These are phyloP conservation scores for Phoma sp. DNA, from an alignment of 2,329 filamentous ascomycete genomes.

Conservation along the genomic window DNA sequence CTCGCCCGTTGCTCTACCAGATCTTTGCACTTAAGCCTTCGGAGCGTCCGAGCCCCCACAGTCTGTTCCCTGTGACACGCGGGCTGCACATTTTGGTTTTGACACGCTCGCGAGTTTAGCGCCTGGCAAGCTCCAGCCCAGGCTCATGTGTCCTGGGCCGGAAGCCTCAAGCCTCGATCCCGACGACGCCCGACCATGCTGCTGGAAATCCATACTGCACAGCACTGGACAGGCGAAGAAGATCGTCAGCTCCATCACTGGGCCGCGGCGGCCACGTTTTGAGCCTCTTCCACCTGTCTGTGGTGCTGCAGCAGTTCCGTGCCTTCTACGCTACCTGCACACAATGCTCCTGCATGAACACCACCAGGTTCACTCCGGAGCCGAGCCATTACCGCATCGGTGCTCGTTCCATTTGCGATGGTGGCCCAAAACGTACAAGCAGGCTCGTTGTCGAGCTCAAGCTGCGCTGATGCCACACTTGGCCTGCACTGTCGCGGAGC, in stretches of 20 bases:
- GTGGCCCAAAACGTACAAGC: constrained; percentile 2
- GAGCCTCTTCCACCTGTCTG: constrained; percentile 8
- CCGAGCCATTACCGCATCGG: constrained; percentile 18
- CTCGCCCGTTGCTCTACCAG: constrained; percentile 25
- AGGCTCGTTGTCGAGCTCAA: constrained; percentile 1
- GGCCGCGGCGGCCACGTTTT: constrained; percentile 40
- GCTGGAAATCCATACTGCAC: constrained; percentile 37
- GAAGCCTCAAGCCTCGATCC: constrained; percentile 33
- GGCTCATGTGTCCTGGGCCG: constrained; percentile 25
- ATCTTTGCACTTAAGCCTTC: constrained; percentile 25
- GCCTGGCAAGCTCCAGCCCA: constrained; percentile 21
- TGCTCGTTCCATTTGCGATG: constrained; percentile 4
- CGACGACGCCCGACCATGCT: constrained; percentile 43
- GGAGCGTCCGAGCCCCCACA: constrained; percentile 34
- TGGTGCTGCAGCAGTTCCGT: constrained; percentile 1
- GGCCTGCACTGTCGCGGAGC: constrained; percentile 31
- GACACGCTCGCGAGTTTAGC: constrained; percentile 30
- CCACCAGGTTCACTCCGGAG: background rate
- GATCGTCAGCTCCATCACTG: constrained; percentile 17
- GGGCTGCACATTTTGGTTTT: constrained; percentile 34
- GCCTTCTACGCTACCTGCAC: constrained; percentile 10
- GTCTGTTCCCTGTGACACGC: constrained; percentile 34
- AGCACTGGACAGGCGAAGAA: constrained; percentile 16
- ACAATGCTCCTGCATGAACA: background rate
- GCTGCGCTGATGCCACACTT: constrained; percentile 12